phyloP scores from a whole-genome alignment of 2,329 filamentous ascomycete species.

The Botrytis squamosa region DNA sequence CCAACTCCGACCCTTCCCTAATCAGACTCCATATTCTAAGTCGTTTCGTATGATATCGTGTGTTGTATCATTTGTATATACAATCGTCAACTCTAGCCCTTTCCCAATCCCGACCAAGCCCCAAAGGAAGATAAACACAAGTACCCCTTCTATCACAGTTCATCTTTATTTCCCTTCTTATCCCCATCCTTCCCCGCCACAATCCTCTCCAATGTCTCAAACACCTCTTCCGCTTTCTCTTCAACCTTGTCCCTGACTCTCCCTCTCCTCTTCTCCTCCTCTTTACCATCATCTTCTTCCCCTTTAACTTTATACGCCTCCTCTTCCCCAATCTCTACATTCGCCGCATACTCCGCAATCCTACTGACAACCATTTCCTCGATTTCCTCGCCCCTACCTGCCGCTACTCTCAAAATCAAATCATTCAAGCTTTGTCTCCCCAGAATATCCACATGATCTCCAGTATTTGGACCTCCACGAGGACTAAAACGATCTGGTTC shows the following conservation, averaged over 20 bases:
- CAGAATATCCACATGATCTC: conserved; percentile 95
- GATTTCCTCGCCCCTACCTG: conserved; percentile 78
- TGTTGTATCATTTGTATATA: background rate
- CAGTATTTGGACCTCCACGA: conserved; percentile 66
- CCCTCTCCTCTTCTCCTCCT: background rate
- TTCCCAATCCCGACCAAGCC: background rate
- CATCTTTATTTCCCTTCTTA: background rate
- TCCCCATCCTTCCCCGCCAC: background rate
- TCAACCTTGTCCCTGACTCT: background rate
- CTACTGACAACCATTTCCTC: conserved; percentile 75
- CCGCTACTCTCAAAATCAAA: conserved; percentile 80
- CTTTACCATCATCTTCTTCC: conserved; percentile 51
- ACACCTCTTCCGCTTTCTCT: background rate
- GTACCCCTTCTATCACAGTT: background rate
- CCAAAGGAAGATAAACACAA: background rate
- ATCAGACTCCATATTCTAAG: background rate
- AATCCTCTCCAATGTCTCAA: background rate
- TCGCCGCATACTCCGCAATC: conserved; percentile 78
- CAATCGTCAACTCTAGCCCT: background rate
- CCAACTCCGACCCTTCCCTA: background rate
- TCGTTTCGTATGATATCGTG: background rate
- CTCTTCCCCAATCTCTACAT: conserved; percentile 64
- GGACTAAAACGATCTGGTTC: conserved; percentile 92
- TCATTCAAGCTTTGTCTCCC: conserved; percentile 88
- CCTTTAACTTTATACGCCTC: conserved; percentile 22